Conservation (phyloP, 805 yeast genomes). For the Candida orba region DNA sequence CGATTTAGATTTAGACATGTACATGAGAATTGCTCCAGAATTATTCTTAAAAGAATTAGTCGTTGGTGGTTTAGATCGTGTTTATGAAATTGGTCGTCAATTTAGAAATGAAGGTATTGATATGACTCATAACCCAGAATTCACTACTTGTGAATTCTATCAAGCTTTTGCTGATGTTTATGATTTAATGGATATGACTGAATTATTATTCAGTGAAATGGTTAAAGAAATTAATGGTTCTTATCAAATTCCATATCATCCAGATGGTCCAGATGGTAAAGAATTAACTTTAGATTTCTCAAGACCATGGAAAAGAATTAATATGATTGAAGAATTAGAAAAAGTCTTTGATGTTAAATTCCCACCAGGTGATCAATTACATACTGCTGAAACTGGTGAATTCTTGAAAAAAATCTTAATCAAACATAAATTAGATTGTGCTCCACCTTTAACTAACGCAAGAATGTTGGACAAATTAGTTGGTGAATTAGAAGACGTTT, state of each 20-base stretch:
- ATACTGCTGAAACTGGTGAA: conserved; percentile 87
- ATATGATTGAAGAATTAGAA: conserved; percentile 95
- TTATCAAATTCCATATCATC: conserved; percentile 82
- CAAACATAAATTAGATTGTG: conserved; percentile 78
- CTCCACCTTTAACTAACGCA: conserved; percentile 91
- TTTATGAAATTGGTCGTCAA: conserved; percentile 97
- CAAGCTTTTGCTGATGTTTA: conserved; percentile 97
- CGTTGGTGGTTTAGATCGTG: conserved; percentile 97
- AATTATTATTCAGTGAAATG: conserved; percentile 90
- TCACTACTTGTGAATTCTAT: conserved; percentile 97
- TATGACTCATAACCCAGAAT: conserved; percentile 98
- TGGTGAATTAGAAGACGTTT: conserved; percentile 91
- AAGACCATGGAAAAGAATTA: conserved; percentile 98
- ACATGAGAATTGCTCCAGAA: conserved; percentile 98
- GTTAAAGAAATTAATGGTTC: conserved; percentile 91
- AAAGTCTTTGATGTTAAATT: conserved; percentile 77
- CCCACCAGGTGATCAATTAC: conserved; percentile 94
- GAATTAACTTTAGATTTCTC: conserved; percentile 76
- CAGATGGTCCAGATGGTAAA: conserved; percentile 86
- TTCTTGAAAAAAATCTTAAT: conserved; percentile 76
- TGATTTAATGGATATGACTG: conserved; percentile 91
- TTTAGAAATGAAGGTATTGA: conserved; percentile 98
- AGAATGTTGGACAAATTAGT: conserved; percentile 98
- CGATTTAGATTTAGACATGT: conserved; percentile 93
- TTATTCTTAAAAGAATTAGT: conserved; percentile 92